phyloP scores from a whole-genome alignment of 2,329 filamentous ascomycete genomes.

The Alternaria sp. region DNA sequence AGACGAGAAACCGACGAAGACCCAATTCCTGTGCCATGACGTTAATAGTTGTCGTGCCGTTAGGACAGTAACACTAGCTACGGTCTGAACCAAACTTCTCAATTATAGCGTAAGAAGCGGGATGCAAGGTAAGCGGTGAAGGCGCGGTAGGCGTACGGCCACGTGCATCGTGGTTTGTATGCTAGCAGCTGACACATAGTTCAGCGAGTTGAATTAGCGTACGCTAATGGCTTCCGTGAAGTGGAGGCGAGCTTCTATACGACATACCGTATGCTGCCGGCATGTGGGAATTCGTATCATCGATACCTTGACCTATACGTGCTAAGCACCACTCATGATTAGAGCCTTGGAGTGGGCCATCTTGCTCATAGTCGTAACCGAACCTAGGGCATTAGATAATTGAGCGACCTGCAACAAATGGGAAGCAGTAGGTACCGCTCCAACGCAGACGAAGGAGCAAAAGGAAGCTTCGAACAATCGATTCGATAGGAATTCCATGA shows the following conservation, averaged over 20 bases:
- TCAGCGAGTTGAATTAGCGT: conserved; percentile 1
- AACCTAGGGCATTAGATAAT: neutral
- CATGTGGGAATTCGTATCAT: neutral
- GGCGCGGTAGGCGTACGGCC: conserved; percentile 4
- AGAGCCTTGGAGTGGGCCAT: neutral
- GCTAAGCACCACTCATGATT: neutral
- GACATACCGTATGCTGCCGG: neutral
- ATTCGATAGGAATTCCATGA: neutral
- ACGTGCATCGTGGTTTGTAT: neutral
- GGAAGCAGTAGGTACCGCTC: neutral
- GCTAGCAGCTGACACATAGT: neutral
- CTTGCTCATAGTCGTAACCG: conserved; percentile 1
- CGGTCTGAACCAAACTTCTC: conserved; percentile 5
- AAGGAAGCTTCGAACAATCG: neutral
- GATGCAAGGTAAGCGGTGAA: conserved; percentile 5
- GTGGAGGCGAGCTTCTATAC: neutral
- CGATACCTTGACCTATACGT: neutral
- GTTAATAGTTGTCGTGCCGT: neutral
- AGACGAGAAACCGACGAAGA: neutral
- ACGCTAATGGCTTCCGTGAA: conserved; percentile 2
- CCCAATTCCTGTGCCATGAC: neutral
- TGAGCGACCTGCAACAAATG: conserved; percentile 2
- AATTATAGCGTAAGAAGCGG: conserved; percentile 6
- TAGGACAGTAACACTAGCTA: neutral
- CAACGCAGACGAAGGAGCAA: neutral